Conservation (phyloP, 2,329 filamentous ascomycete species). For the Cadophora malorum region DNA sequence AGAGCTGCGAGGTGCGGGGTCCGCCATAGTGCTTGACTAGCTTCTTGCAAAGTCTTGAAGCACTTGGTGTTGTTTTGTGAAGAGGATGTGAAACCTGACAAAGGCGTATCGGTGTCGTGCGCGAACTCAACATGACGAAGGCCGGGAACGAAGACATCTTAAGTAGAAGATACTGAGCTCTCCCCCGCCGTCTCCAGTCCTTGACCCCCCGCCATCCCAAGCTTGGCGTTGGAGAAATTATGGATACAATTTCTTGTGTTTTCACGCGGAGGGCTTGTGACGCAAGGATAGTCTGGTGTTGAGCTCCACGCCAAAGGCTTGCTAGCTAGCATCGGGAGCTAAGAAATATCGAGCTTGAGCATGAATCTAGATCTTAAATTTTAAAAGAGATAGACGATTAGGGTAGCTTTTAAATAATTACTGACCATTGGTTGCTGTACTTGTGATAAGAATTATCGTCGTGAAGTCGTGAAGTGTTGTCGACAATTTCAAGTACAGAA, state of each 20-base stretch:
- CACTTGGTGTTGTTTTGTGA: background rate
- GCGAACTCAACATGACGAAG: background rate
- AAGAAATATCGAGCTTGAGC: background rate
- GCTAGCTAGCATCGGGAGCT: background rate
- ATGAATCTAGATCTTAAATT: background rate
- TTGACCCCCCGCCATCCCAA: background rate
- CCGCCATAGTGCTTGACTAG: conserved; percentile 5
- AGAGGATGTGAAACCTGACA: background rate
- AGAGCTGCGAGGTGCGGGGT: background rate
- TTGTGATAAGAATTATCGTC: background rate
- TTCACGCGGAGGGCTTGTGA: background rate
- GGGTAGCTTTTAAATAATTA: background rate
- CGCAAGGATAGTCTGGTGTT: background rate
- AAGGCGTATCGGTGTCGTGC: background rate
- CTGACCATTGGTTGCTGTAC: background rate
- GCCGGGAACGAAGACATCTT: conserved; percentile 4
- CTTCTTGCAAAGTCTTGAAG: background rate
- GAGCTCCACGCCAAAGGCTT: background rate
- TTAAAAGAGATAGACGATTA: background rate
- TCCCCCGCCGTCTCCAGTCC: conserved; percentile 10
- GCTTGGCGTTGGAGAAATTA: conserved; percentile 18
- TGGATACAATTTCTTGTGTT: conserved; percentile 17
- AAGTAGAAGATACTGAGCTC: background rate
- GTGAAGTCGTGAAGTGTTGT: conserved; percentile 5
- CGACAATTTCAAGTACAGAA: background rate